A percentile compares a stretch with the other conserved stretches of the same genome.
Evolutionary conservation across 2,329 filamentous ascomycete species (phyloP).

Genomic region (Dactylellina drechsleri): DNA sequence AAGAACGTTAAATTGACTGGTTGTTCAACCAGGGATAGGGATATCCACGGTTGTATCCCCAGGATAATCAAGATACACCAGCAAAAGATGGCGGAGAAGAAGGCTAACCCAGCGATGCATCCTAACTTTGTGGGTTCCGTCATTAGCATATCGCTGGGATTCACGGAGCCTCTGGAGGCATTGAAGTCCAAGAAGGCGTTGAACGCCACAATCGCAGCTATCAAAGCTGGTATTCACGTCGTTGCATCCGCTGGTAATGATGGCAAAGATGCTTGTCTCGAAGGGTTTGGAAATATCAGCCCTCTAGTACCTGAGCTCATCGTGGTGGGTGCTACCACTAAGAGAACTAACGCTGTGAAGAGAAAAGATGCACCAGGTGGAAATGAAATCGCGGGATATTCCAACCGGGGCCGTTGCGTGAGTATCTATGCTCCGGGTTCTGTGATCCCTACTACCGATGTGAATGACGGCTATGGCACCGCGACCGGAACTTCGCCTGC

Average conservation of each 20-base stretch:
- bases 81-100: background rate
- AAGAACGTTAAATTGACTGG: background rate
- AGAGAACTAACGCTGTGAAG: background rate
- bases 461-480: background rate
- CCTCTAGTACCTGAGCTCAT: background rate
- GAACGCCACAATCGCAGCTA: background rate
- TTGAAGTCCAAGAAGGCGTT: background rate
- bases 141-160: background rate
- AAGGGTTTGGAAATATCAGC: background rate
- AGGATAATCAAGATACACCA: background rate
- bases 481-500: slow-evolving; percentile 20
- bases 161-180: no score
- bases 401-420: slow-evolving; percentile 20
- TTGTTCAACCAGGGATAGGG: background rate
- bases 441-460: background rate
- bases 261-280: background rate
- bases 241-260: background rate
- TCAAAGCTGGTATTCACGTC: slow-evolving; percentile 1
- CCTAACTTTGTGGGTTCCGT: slow-evolving; percentile 8
- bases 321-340: background rate
- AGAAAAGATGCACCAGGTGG: background rate
- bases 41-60: background rate
- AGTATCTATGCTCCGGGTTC: slow-evolving; percentile 26
- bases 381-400: background rate
- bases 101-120: background rate